phyloP scores from a whole-genome alignment of 169 alveolate genomes.

The Plasmodium ovale region DNA sequence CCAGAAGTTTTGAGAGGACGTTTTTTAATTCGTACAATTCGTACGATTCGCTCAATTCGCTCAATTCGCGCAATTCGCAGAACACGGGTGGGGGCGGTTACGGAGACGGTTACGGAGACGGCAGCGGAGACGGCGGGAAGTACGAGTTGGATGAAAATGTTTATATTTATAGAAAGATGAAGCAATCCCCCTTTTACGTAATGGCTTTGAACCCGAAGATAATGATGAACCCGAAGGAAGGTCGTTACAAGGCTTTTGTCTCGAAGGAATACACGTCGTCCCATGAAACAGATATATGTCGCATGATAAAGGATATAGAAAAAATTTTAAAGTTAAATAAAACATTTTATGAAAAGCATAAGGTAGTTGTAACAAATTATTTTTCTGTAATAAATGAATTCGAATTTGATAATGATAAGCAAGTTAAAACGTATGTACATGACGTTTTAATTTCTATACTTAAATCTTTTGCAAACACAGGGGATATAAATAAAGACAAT shows the following conservation, averaged over 20 bases:
- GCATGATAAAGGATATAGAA: conserved; percentile 49
- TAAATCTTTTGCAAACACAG: conserved; percentile 15
- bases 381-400: conserved; percentile 53
- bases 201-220: conserved; percentile 38
- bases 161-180: conserved; percentile 56
- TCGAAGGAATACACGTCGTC: conserved; percentile 62
- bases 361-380: conserved; percentile 23
- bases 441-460: conserved; percentile 2
- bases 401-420: conserved; percentile 39
- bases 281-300: conserved; percentile 24
- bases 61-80: too few relatives aligned
- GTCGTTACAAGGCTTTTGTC: conserved; percentile 19
- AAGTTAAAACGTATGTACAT: neutral
- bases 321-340: conserved; percentile 19
- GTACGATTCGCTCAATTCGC: too few relatives aligned
- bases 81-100: too few relatives aligned
- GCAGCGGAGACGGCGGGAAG: neutral
- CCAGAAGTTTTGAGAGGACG: conserved; percentile 22
- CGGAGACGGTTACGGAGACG: neutral
- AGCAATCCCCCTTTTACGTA: conserved; percentile 53
- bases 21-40: conserved; percentile 14
- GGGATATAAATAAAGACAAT: conserved; percentile 28
- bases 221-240: conserved; percentile 44
- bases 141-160: conserved; percentile 18
- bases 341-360: conserved; percentile 30